Evolutionary conservation across 768 basidiomycete genomes (phyloP).

Genomic region (Roridomyces roridus): DNA sequence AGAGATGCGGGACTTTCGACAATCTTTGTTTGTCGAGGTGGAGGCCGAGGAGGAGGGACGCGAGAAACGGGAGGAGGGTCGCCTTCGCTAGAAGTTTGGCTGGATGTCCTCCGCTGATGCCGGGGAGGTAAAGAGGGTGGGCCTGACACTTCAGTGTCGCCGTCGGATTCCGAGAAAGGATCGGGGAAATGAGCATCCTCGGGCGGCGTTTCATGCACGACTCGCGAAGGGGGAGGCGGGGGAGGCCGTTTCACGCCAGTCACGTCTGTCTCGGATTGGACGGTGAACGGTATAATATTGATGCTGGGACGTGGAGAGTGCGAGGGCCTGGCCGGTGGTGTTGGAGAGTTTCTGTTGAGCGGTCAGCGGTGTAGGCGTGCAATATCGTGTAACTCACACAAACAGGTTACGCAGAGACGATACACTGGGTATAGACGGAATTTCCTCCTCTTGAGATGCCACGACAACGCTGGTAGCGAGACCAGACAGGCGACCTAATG

Average conservation of each 20-base stretch:
- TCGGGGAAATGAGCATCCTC: constrained; percentile 24
- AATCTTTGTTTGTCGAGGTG: constrained; percentile 38
- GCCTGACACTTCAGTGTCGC: constrained; percentile 30
- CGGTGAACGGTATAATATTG: constrained; percentile 28
- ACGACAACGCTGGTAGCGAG: constrained; percentile 6
- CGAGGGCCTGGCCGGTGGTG: neutral
- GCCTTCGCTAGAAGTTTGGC: constrained; percentile 46
- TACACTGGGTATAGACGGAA: constrained; percentile 36
- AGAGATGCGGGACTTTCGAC: constrained; percentile 28
- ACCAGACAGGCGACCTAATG: constrained; percentile 6
- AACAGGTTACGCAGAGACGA: constrained; percentile 52
- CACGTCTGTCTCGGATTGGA: constrained; percentile 18
- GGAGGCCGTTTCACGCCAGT: constrained; percentile 27
- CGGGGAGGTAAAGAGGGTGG: constrained; percentile 26
- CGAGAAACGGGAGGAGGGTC: constrained; percentile 32
- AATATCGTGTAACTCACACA: constrained; percentile 46
- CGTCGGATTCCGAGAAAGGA: constrained; percentile 18
- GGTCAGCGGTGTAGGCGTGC: constrained; percentile 14
- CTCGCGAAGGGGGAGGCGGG: constrained; percentile 22
- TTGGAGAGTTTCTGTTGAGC: constrained; percentile 20
- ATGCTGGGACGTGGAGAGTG: constrained; percentile 21
- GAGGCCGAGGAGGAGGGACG: constrained; percentile 39
- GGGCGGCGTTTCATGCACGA: constrained; percentile 18
- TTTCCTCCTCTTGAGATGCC: constrained; percentile 18
- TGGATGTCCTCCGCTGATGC: constrained; percentile 40